Evolutionary conservation across 257 asterid species (phyloP), one percentile per base, ranked within the genome.

Genomic region (Solanum pimpinellifolium): DNA sequence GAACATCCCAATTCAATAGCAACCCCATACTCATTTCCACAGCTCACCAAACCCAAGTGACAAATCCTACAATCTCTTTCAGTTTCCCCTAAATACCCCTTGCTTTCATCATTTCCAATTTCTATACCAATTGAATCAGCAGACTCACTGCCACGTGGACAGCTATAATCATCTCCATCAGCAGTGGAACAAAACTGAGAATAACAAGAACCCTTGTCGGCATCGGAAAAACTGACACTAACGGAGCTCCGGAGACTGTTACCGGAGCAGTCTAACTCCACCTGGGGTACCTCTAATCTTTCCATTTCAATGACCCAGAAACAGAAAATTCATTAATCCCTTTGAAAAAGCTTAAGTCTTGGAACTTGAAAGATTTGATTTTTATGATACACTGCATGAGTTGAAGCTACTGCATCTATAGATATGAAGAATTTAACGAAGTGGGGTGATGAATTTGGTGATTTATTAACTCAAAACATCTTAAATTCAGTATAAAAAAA

Each of bases 1-100:
- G 94, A 94, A 89, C 98, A 96, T 0, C 99, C 99, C 91, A 96
- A 86, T 72, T 96, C 94, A 91, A 96, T 96, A 66, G 98, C 90
- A 87, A 91, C 85, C 14, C 96, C 98, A 83, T 88, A 86, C 78
- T 90, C 93, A 27, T 94, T 92, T 87, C 91, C 93, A 16, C 89
- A 84, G 20, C 93, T 92, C 35, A 91, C 92, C 92, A 95, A 91
- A 76, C 98, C 92, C 93, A 96, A 85, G 85, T 94, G 99, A 47
- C 99, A 96, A 91, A 96, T 96, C 83, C 98, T 89, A 66, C 99
- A 95, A 90, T 96, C 96, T 72, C 89, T 93, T 72, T 94, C 97
- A 46, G 84, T 77, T 49, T 81, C 89, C 66, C 66, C 89, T 89
- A 88, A 85, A 89, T 89, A 82, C 75, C 84, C 85, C 89, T 92